A percentile compares a stretch with the other conserved stretches of the same genome.
Evolutionary conservation across 331 rosid genomes (phyloP).

Genomic region (Cydonia oblonga): DNA sequence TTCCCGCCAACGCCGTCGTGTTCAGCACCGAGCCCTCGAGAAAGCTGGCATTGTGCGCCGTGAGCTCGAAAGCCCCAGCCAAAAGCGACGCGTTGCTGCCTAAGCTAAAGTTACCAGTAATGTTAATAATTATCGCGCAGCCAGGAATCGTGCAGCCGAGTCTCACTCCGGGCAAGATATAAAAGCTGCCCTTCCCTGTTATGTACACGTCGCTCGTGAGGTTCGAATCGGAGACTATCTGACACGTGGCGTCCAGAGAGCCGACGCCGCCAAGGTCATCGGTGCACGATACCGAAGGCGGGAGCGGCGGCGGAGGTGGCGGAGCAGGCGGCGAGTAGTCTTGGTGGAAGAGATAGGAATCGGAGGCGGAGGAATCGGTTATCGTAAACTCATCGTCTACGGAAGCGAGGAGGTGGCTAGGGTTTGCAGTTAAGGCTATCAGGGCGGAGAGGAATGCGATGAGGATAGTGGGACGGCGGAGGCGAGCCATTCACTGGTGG

Average conservation of each 20-base stretch:
- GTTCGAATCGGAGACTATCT: constrained; percentile 64
- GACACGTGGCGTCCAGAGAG: constrained; percentile 74
- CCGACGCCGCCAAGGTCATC: constrained; percentile 89
- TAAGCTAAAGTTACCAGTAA: constrained; percentile 81
- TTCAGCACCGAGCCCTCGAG: constrained; percentile 59
- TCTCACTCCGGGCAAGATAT: constrained; percentile 79
- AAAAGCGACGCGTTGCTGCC: constrained; percentile 63
- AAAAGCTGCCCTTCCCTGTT: constrained; percentile 90
- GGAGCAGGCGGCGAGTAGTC: constrained; percentile 98
- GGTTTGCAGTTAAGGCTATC: constrained; percentile 12
- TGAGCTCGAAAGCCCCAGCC: constrained; percentile 72
- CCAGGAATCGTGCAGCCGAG: constrained; percentile 65
- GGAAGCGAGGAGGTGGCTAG: constrained; percentile 20
- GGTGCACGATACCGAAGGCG: constrained; percentile 81
- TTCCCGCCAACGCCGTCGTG: constrained; percentile 76
- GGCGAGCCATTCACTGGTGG: constrained; percentile 76
- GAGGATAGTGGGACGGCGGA: constrained; percentile 31
- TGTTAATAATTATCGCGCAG: constrained; percentile 58
- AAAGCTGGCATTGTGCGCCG: constrained; percentile 55
- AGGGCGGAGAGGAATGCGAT: constrained; percentile 19
- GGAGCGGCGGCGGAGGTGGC: constrained; percentile 94
- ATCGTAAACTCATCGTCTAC: constrained; percentile 33
- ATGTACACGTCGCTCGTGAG: constrained; percentile 88
- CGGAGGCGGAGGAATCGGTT: constrained; percentile 2
- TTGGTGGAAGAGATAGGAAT: constrained; percentile 57